phyloP scores from a whole-genome alignment of 345 rosid species.

The Eutrema heterophyllum region DNA sequence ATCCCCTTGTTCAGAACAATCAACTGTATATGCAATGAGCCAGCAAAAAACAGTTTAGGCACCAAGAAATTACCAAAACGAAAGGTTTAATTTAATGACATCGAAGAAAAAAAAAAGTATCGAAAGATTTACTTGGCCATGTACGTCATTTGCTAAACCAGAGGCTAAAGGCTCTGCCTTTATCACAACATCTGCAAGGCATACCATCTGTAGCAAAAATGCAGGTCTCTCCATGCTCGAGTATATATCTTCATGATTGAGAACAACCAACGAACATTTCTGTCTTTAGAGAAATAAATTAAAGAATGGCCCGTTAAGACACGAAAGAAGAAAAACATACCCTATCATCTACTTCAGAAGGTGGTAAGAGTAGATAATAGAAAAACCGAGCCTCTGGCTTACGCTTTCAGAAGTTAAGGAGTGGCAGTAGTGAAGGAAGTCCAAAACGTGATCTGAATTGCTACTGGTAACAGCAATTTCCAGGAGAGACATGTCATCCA shows the following conservation, averaged over 20 bases:
- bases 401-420: slow-evolving; percentile 70
- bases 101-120: background rate
- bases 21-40: slow-evolving; percentile 41
- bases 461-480: slow-evolving; percentile 73
- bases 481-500: slow-evolving; percentile 81
- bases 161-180: slow-evolving; percentile 84
- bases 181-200: slow-evolving; percentile 67
- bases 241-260: slow-evolving; percentile 76
- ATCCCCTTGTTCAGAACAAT: slow-evolving; percentile 53
- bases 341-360: background rate
- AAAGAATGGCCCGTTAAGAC: background rate
- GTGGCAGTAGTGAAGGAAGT: slow-evolving; percentile 83
- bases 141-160: slow-evolving; percentile 90
- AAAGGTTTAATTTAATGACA: background rate
- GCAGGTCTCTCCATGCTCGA: slow-evolving; percentile 46
- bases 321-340: background rate
- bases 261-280: slow-evolving; percentile 72
- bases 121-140: slow-evolving; percentile 67
- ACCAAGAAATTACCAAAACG: background rate
- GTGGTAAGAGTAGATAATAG: background rate
- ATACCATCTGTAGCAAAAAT: slow-evolving; percentile 55
- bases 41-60: background rate
- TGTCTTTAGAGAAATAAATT: slow-evolving; percentile 29
- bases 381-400: slow-evolving; percentile 29
- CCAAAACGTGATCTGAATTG: slow-evolving; percentile 49